Evolutionary conservation across 2,329 filamentous ascomycete species (phyloP), one percentile per base, ranked within the genome.

Genomic region (Zymoseptoria passerinii): DNA sequence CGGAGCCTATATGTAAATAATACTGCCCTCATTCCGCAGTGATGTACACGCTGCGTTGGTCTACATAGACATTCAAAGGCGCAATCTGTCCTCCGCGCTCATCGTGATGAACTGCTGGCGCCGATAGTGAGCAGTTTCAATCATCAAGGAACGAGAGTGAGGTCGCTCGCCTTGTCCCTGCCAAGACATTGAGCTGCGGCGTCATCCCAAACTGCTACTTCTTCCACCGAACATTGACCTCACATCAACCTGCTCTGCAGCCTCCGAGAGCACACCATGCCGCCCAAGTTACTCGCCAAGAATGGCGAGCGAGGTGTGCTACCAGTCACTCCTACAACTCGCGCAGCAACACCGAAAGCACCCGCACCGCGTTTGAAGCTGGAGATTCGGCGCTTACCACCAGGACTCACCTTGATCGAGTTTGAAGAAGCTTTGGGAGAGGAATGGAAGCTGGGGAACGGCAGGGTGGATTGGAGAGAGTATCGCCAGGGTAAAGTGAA

Each of bases 381-480:
- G 10, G 80, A 95, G 23, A 80, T 96, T 56, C 85, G 95, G 55
- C 83, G 92, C 58, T 81, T 99, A 3, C 90, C 94, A 8, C 92
- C 94, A 1, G 90, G 88, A 8, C 80, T 99, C 72, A 95, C 89
- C 0, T 83, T 89, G 68, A 74, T 80, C 0, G 94, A 99, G 68
- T 92, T 95, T 63, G 79, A 85, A 67, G 73, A 77, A 13, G 80
- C 85, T 8, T 72, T 96, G 10, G 92, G 91, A 3, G 81, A 86
- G 1, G 87, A 91, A 53, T 97, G 92, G 92, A 88, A 85, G 68
- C 68, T 82, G 3, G 89, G 88, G n/a, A 83, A 82, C 52, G 90
- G 90, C 29, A 94, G 86, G 70, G 84, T 95, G 10, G 92, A 95
- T 72, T 96, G 90, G 89, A 79, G 88, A 64, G 81, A 81, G 53